phyloP scores from a whole-genome alignment of 202 grass and related monocot species.

The Alloteropsis angusta region DNA sequence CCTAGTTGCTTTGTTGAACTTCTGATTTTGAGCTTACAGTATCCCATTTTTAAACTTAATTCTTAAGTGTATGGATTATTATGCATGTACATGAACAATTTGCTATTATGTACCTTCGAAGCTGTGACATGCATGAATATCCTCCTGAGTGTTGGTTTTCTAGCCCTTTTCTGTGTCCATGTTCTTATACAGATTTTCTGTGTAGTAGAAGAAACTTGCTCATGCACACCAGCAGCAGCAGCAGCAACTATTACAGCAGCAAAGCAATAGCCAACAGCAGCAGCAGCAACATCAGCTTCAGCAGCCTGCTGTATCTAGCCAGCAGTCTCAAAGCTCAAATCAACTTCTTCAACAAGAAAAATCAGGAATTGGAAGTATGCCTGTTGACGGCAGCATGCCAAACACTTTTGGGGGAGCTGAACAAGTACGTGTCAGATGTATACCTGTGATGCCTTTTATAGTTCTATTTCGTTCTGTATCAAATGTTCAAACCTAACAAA shows the following conservation, averaged over 20 bases:
- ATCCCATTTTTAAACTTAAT: slow-evolving; percentile 6
- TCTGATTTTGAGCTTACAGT: neutral
- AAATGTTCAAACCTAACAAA: neutral
- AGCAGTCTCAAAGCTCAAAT: slow-evolving; percentile 88
- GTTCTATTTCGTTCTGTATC: slow-evolving; percentile 10
- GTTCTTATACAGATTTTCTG: slow-evolving; percentile 67
- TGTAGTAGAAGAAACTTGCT: slow-evolving; percentile 99
- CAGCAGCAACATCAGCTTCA: slow-evolving; percentile 61
- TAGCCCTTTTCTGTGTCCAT: neutral
- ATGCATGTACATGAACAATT: slow-evolving; percentile 4
- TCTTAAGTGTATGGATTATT: neutral
- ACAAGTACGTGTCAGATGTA: slow-evolving; percentile 51
- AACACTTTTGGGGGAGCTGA: slow-evolving; percentile 70
- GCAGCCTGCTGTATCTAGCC: slow-evolving; percentile 79
- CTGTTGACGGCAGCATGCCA: slow-evolving; percentile 69
- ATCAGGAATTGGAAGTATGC: slow-evolving; percentile 51
- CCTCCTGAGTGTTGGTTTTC: neutral
- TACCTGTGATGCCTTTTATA: neutral
- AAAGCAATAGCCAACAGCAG: slow-evolving; percentile 43
- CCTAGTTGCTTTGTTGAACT: neutral
- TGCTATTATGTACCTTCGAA: slow-evolving; percentile 26
- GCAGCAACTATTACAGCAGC: slow-evolving; percentile 58
- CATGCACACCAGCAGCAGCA: slow-evolving; percentile 67
- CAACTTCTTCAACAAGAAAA: slow-evolving; percentile 88
- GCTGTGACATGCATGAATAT: neutral